A percentile compares a stretch with the other conserved stretches of the same genome.
Evolutionary conservation across 345 rosid species (phyloP).

Genomic region (Lumnitzera racemosa): DNA sequence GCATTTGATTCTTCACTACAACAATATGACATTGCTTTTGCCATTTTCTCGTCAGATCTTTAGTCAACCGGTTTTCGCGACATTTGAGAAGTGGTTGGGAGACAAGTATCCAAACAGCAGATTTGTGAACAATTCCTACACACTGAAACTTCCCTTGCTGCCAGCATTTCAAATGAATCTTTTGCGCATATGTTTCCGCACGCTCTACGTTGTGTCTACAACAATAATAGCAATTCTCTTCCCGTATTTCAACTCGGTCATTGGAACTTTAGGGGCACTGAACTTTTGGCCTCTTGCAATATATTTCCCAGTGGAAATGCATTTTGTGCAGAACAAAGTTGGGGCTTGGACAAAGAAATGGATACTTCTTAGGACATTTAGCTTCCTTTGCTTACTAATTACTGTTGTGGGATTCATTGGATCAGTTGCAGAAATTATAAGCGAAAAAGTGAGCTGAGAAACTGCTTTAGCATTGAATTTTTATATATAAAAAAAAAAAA

Average conservation of each 20-base stretch:
- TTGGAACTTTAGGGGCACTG: constrained; percentile 68
- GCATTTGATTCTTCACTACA: too few species aligned
- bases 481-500: too few species aligned
- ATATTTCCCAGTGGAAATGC: constrained; percentile 77
- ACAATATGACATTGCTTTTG: too few species aligned
- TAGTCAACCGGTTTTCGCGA: constrained; percentile 45
- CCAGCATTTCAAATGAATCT: constrained; percentile 23
- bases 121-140: constrained; percentile 24
- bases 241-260: constrained; percentile 80
- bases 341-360: constrained; percentile 46
- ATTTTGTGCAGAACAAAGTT: constrained; percentile 41
- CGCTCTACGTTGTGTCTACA: constrained; percentile 38
- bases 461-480: too few species aligned
- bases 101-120: constrained; percentile 35
- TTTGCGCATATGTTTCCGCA: constrained; percentile 42
- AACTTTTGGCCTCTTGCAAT: constrained; percentile 71
- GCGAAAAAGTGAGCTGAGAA: constrained; percentile 32
- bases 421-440: constrained; percentile 49
- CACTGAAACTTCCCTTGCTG: constrained; percentile 24
- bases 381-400: constrained; percentile 30
- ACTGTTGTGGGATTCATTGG: constrained; percentile 45
- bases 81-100: constrained; percentile 29
- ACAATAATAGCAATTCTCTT: constrained; percentile 45
- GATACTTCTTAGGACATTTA: constrained; percentile 41
- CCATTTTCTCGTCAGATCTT: constrained; percentile 25